Conservation (phyloP, 768 basidiomycete species). For the Rhizopogon salebrosus region DNA sequence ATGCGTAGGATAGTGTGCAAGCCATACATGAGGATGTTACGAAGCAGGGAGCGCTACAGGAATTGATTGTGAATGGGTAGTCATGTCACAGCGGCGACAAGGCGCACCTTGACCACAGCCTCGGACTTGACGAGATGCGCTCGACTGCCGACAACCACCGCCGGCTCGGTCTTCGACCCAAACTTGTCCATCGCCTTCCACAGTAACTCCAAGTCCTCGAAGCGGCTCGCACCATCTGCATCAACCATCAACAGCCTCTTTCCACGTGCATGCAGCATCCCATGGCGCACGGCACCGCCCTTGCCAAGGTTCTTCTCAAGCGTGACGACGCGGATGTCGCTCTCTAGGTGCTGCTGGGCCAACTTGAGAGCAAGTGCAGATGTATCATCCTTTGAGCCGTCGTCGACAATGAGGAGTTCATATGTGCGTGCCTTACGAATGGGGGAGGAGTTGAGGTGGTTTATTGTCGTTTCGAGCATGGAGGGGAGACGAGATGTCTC, state of each 20-base stretch:
- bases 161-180: slow-evolving; percentile 41
- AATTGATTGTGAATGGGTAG: neutral
- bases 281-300: slow-evolving; percentile 90
- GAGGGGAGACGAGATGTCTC: slow-evolving; percentile 76
- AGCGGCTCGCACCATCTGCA: slow-evolving; percentile 89
- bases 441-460: slow-evolving; percentile 45
- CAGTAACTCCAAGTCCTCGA: slow-evolving; percentile 76
- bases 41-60: slow-evolving; percentile 72
- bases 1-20: slow-evolving; percentile 86
- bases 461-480: slow-evolving; percentile 78
- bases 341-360: slow-evolving; percentile 47
- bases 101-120: slow-evolving; percentile 86
- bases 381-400: slow-evolving; percentile 81
- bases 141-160: slow-evolving; percentile 80
- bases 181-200: slow-evolving; percentile 71
- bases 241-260: slow-evolving; percentile 84
- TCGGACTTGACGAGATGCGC: slow-evolving; percentile 91
- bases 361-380: slow-evolving; percentile 57
- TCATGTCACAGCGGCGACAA: neutral
- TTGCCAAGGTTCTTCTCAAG: slow-evolving; percentile 84
- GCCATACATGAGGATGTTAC: slow-evolving; percentile 92
- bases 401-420: slow-evolving; percentile 87
- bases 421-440: slow-evolving; percentile 45
- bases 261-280: slow-evolving; percentile 80
- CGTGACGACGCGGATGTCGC: slow-evolving; percentile 72